phyloP scores from a whole-genome alignment of 345 rosid species.

The Toxicodendron radicans region DNA sequence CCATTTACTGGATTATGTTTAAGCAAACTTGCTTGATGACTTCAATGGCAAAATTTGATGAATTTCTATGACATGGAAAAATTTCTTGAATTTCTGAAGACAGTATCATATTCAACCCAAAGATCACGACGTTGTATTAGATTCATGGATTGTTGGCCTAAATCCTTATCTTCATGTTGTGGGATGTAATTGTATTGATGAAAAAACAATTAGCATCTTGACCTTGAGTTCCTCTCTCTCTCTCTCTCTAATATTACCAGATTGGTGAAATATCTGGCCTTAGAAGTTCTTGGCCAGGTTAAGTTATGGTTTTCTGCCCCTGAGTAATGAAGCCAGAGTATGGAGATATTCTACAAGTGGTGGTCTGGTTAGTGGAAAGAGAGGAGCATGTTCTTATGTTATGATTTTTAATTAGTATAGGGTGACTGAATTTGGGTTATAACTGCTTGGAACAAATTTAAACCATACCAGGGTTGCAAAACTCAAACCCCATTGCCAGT shows the following conservation, averaged over 20 bases:
- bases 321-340: not conserved
- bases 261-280: not conserved
- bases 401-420: not conserved
- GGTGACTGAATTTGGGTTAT: not conserved
- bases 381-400: not conserved
- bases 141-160: not conserved
- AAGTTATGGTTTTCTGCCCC: not conserved
- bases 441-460: not conserved
- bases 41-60: not conserved
- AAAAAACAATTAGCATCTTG: not conserved
- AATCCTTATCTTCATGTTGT: not conserved
- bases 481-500: not conserved
- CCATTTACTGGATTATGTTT: not conserved
- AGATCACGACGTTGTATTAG: not conserved
- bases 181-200: not conserved
- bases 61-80: not conserved
- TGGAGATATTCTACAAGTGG: not conserved
- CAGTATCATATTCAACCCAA: not conserved
- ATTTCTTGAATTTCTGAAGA: not conserved
- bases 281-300: too few relatives aligned
- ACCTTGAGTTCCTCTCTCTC: not conserved
- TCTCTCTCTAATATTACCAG: not conserved
- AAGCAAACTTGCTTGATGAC: not conserved
- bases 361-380: not conserved
- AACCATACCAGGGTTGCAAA: not conserved